Evolutionary conservation across 768 basidiomycete genomes (phyloP), one percentile per base, ranked within the genome.

Genomic region (Agrocybe praecox): DNA sequence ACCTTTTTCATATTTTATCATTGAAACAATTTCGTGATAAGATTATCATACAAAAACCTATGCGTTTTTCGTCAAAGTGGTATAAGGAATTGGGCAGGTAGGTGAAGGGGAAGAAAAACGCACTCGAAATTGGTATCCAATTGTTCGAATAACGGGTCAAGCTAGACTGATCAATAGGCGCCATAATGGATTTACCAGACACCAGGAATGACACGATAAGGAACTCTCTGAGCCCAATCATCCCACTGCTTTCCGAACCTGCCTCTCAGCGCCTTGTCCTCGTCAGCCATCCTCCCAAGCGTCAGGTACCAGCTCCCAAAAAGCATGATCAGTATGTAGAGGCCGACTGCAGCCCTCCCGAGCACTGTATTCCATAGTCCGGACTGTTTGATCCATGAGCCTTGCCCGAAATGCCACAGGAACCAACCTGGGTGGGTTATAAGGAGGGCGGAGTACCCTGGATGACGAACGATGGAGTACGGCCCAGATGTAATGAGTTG

Each of bases 391-490:
- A 66, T 32, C 65, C 62, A 63, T 5, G 62, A 61, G 6, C 65
- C 62, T 21, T 36, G 42, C 1, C 55, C 36, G 17, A 59, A 52
- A 15, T 61, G 52, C 53, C 56, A 66, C 11, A 62, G 19, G 14
- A 63, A 46, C 61, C 60, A 62, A 10, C 59, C 59, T 1, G 43
- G 9, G 14, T 52, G 44, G 3, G 54, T 43, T 15, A 71, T 53
- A 14, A 76, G 42, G n/a, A 77, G 66, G 9, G 75, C 77, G 3
- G 72, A 64, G 55, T 80, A 80, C 40, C 74, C 69, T 1, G 79
- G 80, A 58, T 81, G 80, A 50, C 80, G 72, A 12, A 78, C 76
- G 22, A 70, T 52, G 7, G 73, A 54, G 60, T 82, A 81, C 1
- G 76, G 80, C 0, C 79, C 79, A 4, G 68, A 72, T 0, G 72